Base-by-base conservation (phyloP, 176 grass and related monocot species). In the Oryza rufipogon region DNA sequence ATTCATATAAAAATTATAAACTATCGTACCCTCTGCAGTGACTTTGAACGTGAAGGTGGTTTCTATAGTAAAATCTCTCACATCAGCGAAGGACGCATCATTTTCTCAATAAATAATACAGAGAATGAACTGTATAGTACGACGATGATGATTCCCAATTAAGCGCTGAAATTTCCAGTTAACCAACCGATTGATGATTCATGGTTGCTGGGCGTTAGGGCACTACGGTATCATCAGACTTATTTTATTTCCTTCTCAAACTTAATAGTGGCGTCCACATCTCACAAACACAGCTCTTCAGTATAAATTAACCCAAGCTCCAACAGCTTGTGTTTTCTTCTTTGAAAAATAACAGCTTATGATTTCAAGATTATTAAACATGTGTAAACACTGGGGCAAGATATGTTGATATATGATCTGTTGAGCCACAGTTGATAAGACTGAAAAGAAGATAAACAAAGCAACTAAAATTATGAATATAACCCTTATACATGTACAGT, bases 131-230 rank as follows among this genome's bases (percentile, higher is more conserved):
- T 3, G 2, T 1, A 23, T 36, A 63, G 3, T 7, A 61, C 13
- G 30, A 76, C 14, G 33, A 61, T 58, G 54, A 58, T 58, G 17
- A 58, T 38, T 61, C 6, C 45, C 25, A 80, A 80, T 86, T 80
- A 66, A 68, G 75, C 41, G 81, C 81, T 74, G 81, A 66, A 80
- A 56, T 26, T 68, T 68, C 26, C 54, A 70, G 81, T 46, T 84
- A 79, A 74, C 65, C 66, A 14, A 64, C 56, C 23, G 14, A 28
- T 48, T n/a, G 19, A 58, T 52, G 49, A 52, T 58, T 19, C 54
- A 8, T 58, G 54, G 73, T 88, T 79, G 54, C 32, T 30, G 64
- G 63, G 41, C 54, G 73, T 82, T 61, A 47, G 23, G 63, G 20
- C 51, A 20, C 28, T 49, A 33, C 78, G 17, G 1, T 58, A 20